Percentiles rank a stretch among this genome's conserved stretches.
phyloP scores from a whole-genome alignment of 345 rosid genomes.

The Murraya koenigii region DNA sequence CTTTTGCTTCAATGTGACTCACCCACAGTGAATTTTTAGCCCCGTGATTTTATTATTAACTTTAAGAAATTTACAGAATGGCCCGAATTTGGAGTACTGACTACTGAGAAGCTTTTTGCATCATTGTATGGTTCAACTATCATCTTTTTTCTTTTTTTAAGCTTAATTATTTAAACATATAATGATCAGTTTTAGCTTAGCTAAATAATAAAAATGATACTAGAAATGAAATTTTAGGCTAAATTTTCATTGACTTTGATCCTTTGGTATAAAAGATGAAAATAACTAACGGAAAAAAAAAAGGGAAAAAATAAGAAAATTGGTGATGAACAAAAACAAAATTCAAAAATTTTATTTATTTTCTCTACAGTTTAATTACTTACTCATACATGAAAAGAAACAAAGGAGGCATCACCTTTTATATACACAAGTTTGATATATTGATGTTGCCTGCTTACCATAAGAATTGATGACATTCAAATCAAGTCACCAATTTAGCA shows the following conservation, averaged over 20 bases:
- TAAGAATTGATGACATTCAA: conserved; percentile 27
- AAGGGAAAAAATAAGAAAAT: not conserved
- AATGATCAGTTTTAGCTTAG: too few relatives aligned
- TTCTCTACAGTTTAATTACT: conserved; percentile 9
- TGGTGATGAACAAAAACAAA: not conserved
- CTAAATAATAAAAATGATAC: too few relatives aligned
- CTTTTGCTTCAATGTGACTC: not conserved
- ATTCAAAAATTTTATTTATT: conserved; percentile 25
- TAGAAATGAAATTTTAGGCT: not conserved
- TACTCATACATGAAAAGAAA: conserved; percentile 14
- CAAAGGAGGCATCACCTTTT: conserved; percentile 7
- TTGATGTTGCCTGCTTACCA: conserved; percentile 15
- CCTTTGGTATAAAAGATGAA: not conserved
- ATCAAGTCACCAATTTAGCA: conserved; percentile 23
- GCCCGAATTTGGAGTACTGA: not conserved
- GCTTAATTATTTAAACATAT: too few relatives aligned
- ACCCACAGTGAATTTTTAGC: not conserved
- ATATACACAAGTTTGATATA: conserved; percentile 19
- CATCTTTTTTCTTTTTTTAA: too few relatives aligned
- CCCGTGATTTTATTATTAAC: not conserved
- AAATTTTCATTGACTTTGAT: not conserved
- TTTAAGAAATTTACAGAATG: not conserved
- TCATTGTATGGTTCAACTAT: too few relatives aligned
- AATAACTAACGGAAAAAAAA: not conserved
- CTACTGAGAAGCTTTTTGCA: not conserved